phyloP scores from a whole-genome alignment of 2,329 filamentous ascomycete species.

The Zasmidium citrigriseum region DNA sequence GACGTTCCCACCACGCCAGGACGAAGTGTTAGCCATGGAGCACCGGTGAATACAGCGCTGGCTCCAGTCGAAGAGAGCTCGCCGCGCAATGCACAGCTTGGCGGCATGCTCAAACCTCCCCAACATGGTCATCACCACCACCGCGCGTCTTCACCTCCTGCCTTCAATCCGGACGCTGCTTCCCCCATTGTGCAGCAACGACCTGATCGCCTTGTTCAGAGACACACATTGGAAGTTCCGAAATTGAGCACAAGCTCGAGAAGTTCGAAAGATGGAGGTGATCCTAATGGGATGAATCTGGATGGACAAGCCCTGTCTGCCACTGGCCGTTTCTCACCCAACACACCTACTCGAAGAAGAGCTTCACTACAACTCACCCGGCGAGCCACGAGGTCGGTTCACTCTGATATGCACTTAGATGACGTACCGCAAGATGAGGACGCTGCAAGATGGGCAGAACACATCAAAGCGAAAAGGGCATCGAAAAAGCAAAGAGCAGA shows the following conservation, averaged over 20 bases:
- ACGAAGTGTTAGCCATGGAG: conserved; percentile 21
- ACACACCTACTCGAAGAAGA: conserved; percentile 64
- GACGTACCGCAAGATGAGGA: conserved; percentile 87
- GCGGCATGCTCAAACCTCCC: conserved; percentile 31
- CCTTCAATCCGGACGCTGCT: conserved; percentile 41
- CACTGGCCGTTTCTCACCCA: conserved; percentile 81
- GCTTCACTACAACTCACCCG: conserved; percentile 82
- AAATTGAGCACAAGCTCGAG: conserved; percentile 62
- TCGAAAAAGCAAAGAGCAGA: conserved; percentile 82
- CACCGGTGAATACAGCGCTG: conserved; percentile 25
- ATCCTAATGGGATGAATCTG: conserved; percentile 43
- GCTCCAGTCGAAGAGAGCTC: conserved; percentile 32
- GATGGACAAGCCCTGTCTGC: conserved; percentile 61
- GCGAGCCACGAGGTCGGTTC: conserved; percentile 78
- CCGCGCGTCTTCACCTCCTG: conserved; percentile 40
- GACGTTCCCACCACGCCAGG: conserved; percentile 17
- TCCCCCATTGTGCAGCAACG: conserved; percentile 55
- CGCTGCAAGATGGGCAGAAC: conserved; percentile 87
- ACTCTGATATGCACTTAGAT: conserved; percentile 81
- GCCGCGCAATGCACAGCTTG: conserved; percentile 18
- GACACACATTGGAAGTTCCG: conserved; percentile 87
- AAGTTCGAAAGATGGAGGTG: conserved; percentile 68
- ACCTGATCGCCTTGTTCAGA: conserved; percentile 67
- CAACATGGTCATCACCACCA: conserved; percentile 19
- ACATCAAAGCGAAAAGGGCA: conserved; percentile 85